Conservation (phyloP, 2,329 filamentous ascomycete species). For the Colletotrichum higginsianum region DNA sequence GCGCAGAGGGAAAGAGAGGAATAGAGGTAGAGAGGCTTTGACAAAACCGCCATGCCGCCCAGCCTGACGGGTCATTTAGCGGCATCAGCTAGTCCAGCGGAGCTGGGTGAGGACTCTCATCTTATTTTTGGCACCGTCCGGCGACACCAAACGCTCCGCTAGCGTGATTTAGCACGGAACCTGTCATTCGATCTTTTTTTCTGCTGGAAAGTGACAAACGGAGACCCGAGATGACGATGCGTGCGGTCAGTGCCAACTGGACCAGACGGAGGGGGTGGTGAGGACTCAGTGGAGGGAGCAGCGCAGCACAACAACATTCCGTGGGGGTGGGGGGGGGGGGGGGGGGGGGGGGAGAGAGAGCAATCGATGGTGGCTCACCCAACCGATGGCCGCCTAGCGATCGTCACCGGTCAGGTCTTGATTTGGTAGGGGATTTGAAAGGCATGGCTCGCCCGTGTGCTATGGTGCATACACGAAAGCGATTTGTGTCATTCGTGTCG, state of each 20-base stretch:
- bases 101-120: slow-evolving; percentile 7
- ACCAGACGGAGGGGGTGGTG: not conserved
- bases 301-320: slow-evolving; percentile 34
- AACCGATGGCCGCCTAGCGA: slow-evolving; percentile 1
- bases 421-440: not conserved
- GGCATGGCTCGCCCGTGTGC: slow-evolving; percentile 6
- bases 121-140: slow-evolving; percentile 22
- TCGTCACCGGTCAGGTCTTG: slow-evolving; percentile 3
- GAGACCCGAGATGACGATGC: not conserved
- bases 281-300: not conserved
- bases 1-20: not conserved
- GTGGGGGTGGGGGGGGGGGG: slow-evolving; percentile 22
- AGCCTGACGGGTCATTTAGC: slow-evolving; percentile 19
- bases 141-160: not conserved
- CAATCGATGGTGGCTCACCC: slow-evolving; percentile 18
- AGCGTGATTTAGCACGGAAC: slow-evolving; percentile 10
- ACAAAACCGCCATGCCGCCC: not conserved
- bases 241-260: not conserved
- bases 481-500: slow-evolving; percentile 26
- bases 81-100: slow-evolving; percentile 3
- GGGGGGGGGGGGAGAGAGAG: not conserved
- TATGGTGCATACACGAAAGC: slow-evolving; percentile 40
- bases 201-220: not conserved
- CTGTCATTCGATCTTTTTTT: slow-evolving; percentile 32
- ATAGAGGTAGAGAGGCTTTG: not conserved